Evolutionary conservation across 805 yeast genomes (phyloP), one percentile per base, ranked within the genome.

Genomic region (Spathaspora girioi): DNA sequence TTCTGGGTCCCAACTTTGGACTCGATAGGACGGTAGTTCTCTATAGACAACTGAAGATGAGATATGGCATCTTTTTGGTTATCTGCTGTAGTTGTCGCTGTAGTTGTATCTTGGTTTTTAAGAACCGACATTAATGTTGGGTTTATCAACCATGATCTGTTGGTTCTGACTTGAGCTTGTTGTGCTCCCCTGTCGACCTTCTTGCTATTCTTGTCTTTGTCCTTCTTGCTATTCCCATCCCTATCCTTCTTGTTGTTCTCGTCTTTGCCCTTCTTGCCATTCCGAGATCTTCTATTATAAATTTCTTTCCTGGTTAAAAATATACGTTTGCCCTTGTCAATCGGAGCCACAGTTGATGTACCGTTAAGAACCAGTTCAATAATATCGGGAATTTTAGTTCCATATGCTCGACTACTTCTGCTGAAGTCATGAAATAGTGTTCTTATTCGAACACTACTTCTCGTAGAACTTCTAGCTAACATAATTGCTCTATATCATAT

Each of bases 1-100:
- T 51, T 53, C 10, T 44, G 43, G 14, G 41, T 45, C 7, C 61
- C 50, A 7, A 58, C 47, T 12, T 29, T 52, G 1, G 29, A 12
- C 9, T 29, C 43, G 1, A 38, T 29, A 11, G 62, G 62, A 43
- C 50, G 52, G 32, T 50, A 47, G 11, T 45, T 47, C 5, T 55
- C 57, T 5, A 59, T 52, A n/a, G 53, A 2, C 8, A n/a, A n/a
- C 18, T 35, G 17, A 35, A 35, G 40, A 3, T 35, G 18, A 43
- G 43, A 40, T 40, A 20, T 7, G 7, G 26, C 11, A 15, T 8
- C 17, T 38, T 5, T 38, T 10, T 18, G 43, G 8, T 18, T 18
- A 11, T 18, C 43, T 18, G n/a, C 9, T 18, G 2, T 14, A 18
- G 43, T n/a, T 35, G 14, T n/a, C 23, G 26, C 11, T 17, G 23